These are phyloP conservation scores for Aureobasidium leucospermi DNA, from an alignment of 2,329 filamentous ascomycete species.

Conservation along the genomic window DNA sequence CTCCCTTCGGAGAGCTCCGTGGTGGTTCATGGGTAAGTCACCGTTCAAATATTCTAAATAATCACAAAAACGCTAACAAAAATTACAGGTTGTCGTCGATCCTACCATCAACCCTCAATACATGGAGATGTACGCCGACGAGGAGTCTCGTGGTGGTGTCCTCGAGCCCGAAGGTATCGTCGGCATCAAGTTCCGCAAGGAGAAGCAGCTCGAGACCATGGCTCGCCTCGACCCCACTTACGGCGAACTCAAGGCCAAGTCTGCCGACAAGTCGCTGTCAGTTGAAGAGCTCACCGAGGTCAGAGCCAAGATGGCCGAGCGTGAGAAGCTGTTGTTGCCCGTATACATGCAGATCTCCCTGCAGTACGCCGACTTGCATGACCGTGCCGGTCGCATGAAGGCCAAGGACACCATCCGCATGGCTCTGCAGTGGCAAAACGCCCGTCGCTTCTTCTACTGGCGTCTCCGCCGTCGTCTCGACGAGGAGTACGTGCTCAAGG, in stretches of 20 bases:
- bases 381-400: slow-evolving; percentile 94
- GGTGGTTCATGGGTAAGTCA: slow-evolving; percentile 82
- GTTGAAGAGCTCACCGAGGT: slow-evolving; percentile 69
- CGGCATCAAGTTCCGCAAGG: slow-evolving; percentile 96
- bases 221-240: slow-evolving; percentile 83
- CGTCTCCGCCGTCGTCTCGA: slow-evolving; percentile 92
- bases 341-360: slow-evolving; percentile 94
- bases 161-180: slow-evolving; percentile 97
- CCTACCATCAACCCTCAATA: slow-evolving; percentile 92
- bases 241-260: slow-evolving; percentile 71
- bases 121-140: slow-evolving; percentile 99
- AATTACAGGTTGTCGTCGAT: slow-evolving; percentile 73
- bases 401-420: slow-evolving; percentile 92
- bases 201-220: slow-evolving; percentile 97
- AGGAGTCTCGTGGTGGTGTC: slow-evolving; percentile 90
- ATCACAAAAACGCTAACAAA: slow-evolving; percentile 26
- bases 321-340: slow-evolving; percentile 82
- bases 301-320: slow-evolving; percentile 74
- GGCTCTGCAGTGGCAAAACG: slow-evolving; percentile 75
- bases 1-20: slow-evolving; percentile 90
- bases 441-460: slow-evolving; percentile 99
- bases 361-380: slow-evolving; percentile 95
- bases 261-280: slow-evolving; percentile 58
- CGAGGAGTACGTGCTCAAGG: slow-evolving; percentile 94
- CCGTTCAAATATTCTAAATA: not conserved